phyloP scores from a whole-genome alignment of 2,329 filamentous ascomycete species.

The Ascomycota sp. region DNA sequence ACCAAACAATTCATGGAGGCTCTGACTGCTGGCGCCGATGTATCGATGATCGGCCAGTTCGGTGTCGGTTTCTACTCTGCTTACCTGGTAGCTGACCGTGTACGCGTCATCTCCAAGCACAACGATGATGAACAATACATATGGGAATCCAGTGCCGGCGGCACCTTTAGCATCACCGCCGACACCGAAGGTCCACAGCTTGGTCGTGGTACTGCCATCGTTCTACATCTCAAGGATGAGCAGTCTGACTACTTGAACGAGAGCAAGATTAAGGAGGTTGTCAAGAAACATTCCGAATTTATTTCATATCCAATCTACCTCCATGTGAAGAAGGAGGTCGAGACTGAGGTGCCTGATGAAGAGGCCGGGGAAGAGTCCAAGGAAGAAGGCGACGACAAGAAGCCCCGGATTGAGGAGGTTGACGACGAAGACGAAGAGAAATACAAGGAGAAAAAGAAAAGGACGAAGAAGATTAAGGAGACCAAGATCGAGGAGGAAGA shows the following conservation, averaged over 20 bases:
- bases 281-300: constrained; percentile 99
- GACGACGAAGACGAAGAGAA: constrained; percentile 68
- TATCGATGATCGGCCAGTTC: constrained; percentile 99
- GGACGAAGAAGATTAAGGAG: constrained; percentile 99
- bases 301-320: constrained; percentile 99
- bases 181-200: constrained; percentile 82
- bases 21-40: constrained; percentile 89
- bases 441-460: constrained; percentile 72
- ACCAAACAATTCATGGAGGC: constrained; percentile 99
- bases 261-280: constrained; percentile 98
- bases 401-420: constrained; percentile 85
- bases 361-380: constrained; percentile 54
- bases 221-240: constrained; percentile 98
- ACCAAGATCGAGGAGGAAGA: constrained; percentile 97
- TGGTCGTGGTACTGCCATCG: constrained; percentile 89
- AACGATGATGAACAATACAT: constrained; percentile 99
- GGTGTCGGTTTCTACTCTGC: constrained; percentile 99
- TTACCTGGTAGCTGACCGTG: constrained; percentile 94
- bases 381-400: constrained; percentile 61
- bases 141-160: constrained; percentile 94
- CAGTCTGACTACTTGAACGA: constrained; percentile 96
- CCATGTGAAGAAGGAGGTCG: constrained; percentile 95
- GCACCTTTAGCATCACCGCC: constrained; percentile 79
- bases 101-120: constrained; percentile 92
- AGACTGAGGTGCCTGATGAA: constrained; percentile 96